Conservation (phyloP, 306 rosid genomes). For the Inga oerstediana region DNA sequence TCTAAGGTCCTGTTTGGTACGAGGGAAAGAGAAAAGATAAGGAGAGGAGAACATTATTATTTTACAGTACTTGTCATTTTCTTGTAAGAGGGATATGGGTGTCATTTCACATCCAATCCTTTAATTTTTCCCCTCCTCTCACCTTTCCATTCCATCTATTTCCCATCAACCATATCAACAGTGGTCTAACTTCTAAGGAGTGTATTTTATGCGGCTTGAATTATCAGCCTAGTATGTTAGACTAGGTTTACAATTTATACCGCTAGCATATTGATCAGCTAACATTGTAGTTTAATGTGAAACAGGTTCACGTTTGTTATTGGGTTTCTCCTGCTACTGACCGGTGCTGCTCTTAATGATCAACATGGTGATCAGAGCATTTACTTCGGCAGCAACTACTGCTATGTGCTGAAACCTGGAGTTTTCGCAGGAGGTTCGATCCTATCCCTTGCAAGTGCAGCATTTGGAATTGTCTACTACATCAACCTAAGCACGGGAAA, state of each 20-base stretch:
- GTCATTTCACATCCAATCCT: not conserved
- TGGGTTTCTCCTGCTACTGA: conserved; percentile 68
- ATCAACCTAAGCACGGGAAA: conserved; percentile 50
- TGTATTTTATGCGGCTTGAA: not conserved
- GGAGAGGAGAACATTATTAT: not conserved
- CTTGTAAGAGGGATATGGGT: not conserved
- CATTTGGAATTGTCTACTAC: conserved; percentile 69
- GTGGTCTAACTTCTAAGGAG: not conserved
- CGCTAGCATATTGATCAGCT: not conserved
- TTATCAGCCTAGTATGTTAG: not conserved
- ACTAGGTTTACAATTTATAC: not conserved
- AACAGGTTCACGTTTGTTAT: conserved; percentile 76
- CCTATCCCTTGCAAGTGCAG: conserved; percentile 59
- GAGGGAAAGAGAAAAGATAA: not conserved
- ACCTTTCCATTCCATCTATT: not conserved
- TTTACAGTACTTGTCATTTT: not conserved
- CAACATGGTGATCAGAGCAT: conserved; percentile 11
- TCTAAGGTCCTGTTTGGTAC: not conserved
- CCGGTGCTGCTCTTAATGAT: conserved; percentile 11
- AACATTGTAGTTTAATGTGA: not conserved
- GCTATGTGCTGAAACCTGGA: conserved; percentile 44
- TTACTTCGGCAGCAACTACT: not conserved
- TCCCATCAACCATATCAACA: not conserved
- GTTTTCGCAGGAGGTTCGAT: conserved; percentile 73
- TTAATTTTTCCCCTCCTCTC: not conserved